Evolutionary conservation across 192 early-diverging fungal species (phyloP).

Genomic region (Podila minutissima): DNA sequence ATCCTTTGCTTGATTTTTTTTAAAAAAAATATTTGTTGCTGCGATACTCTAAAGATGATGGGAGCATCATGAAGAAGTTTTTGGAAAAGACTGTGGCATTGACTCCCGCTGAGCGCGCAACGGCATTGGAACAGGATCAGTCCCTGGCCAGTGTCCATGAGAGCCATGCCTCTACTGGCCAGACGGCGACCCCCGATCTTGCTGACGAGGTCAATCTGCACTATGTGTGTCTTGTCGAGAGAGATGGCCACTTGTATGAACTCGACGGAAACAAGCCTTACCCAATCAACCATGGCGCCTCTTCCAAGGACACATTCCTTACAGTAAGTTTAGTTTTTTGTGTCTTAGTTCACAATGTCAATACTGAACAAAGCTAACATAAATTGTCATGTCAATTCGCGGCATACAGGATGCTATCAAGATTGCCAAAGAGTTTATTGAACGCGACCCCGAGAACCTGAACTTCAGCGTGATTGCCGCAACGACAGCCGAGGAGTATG

Average conservation of each 20-base stretch:
- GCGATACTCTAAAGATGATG: conserved; percentile 36
- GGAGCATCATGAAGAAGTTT: conserved; percentile 72
- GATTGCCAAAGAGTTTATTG: conserved; percentile 73
- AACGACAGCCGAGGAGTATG: conserved; percentile 32
- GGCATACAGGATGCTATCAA: conserved; percentile 60
- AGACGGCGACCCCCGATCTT: conserved; percentile 75
- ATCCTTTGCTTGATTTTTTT: not conserved
- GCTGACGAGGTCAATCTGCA: conserved; percentile 85
- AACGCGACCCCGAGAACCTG: conserved; percentile 69
- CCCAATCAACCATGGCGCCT: conserved; percentile 87
- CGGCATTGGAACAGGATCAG: conserved; percentile 70
- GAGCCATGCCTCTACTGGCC: conserved; percentile 65
- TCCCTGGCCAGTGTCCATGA: conserved; percentile 67
- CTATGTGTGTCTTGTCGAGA: conserved; percentile 86
- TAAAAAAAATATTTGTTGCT: not conserved
- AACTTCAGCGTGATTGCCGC: conserved; percentile 75
- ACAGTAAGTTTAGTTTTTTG: conserved; percentile 42
- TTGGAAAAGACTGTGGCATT: conserved; percentile 67
- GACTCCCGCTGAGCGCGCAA: conserved; percentile 79
- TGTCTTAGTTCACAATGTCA: not conserved
- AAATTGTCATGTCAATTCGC: conserved; percentile 1
- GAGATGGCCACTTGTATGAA: conserved; percentile 85
- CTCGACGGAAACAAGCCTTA: conserved; percentile 85
- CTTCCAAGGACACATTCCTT: conserved; percentile 62
- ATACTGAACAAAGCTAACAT: not conserved